A percentile compares a stretch with the other conserved stretches of the same genome.
These are phyloP conservation scores for Podaxis sp. DNA, from an alignment of 768 basidiomycete species.

Conservation along the genomic window DNA sequence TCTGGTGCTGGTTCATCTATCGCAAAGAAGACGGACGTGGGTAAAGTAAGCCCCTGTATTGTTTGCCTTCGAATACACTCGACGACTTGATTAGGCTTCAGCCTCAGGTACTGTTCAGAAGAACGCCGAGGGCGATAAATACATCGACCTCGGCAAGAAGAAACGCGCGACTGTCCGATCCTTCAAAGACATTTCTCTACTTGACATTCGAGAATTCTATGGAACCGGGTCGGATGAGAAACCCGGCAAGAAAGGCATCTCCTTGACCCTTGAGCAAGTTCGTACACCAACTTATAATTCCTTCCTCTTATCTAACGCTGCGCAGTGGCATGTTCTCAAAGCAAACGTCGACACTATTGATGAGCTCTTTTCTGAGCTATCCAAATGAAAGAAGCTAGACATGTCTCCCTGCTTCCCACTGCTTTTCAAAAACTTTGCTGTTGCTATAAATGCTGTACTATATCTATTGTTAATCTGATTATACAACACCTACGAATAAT, in stretches of 20 bases:
- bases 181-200: constrained; percentile 50
- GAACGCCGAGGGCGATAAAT: constrained; percentile 48
- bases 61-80: no score
- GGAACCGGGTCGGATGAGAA: constrained; percentile 52
- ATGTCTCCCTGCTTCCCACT: constrained; percentile 2
- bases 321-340: constrained; percentile 61
- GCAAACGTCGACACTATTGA: constrained; percentile 46
- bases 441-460: constrained; percentile 7
- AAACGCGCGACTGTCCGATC: constrained; percentile 58
- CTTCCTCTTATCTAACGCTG: neutral
- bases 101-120: constrained; percentile 26
- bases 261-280: constrained; percentile 66
- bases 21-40: neutral
- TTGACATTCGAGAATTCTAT: constrained; percentile 82
- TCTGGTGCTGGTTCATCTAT: neutral
- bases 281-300: constrained; percentile 13
- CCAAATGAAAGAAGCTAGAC: constrained; percentile 25
- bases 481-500: constrained; percentile 12
- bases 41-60: neutral
- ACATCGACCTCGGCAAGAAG: constrained; percentile 70
- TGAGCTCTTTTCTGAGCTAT: constrained; percentile 39
- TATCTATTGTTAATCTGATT: constrained; percentile 4
- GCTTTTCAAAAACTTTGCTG: neutral
- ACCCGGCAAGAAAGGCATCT: constrained; percentile 83
- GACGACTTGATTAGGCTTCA: neutral